Percentiles rank a stretch among this genome's conserved stretches.
Evolutionary conservation across 208 protist species (phyloP).

Genomic region (Trypanosoma melophagium): DNA sequence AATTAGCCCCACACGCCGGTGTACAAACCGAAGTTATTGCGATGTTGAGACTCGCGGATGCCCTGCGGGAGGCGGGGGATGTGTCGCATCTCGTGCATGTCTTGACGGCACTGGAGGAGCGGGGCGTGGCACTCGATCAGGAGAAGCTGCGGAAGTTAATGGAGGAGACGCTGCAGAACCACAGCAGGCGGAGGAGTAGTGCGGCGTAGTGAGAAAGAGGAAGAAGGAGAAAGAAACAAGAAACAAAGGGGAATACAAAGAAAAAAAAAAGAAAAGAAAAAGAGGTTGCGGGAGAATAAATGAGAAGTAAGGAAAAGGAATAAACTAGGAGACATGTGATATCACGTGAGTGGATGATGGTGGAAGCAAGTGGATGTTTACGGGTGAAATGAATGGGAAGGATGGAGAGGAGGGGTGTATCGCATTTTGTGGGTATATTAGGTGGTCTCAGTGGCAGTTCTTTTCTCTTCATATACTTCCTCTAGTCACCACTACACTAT

Average conservation of each 20-base stretch:
- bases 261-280: not conserved
- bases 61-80: conserved; percentile 65
- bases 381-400: too few relatives aligned
- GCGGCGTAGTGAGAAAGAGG: not conserved
- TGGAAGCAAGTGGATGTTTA: too few relatives aligned
- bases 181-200: conserved; percentile 18
- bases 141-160: conserved; percentile 55
- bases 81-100: conserved; percentile 55
- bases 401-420: too few relatives aligned
- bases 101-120: conserved; percentile 54
- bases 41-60: conserved; percentile 58
- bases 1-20: not conserved
- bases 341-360: too few relatives aligned
- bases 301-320: too few relatives aligned
- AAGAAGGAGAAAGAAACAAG: not conserved
- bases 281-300: too few relatives aligned
- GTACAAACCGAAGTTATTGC: conserved; percentile 38
- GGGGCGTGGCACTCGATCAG: conserved; percentile 48
- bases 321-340: not conserved
- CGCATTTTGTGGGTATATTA: too few relatives aligned
- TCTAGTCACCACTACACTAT: too few relatives aligned
- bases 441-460: too few relatives aligned
- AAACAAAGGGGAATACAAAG: not conserved
- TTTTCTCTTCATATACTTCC: too few relatives aligned
- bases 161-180: conserved; percentile 64